Conservation (phyloP, 192 early-diverging fungal species). For the Podila epigama region DNA sequence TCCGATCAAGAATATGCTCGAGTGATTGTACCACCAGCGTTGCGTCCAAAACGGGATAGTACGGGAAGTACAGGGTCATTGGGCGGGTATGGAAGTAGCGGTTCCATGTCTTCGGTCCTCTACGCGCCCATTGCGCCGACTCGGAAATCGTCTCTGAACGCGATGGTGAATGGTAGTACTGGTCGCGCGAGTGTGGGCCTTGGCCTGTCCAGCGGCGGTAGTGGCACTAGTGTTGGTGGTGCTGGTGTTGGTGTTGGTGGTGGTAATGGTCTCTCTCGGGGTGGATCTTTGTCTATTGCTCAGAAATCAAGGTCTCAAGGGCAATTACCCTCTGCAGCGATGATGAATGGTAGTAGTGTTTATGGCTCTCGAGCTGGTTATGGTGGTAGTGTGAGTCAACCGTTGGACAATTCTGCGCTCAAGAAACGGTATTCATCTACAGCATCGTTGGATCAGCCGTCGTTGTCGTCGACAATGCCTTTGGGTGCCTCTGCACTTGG, state of each 20-base stretch:
- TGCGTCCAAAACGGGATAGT: slow-evolving; percentile 2
- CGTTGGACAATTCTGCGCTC: neutral
- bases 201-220: neutral
- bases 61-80: neutral
- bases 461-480: too few relatives aligned
- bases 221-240: neutral
- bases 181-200: neutral
- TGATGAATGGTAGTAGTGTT: neutral
- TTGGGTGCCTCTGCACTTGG: neutral
- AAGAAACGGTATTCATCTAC: neutral
- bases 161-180: neutral
- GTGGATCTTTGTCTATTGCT: neutral
- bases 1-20: slow-evolving; percentile 3
- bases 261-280: neutral
- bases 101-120: neutral
- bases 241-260: neutral
- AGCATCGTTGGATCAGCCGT: neutral
- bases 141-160: slow-evolving; percentile 3
- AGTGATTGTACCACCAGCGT: neutral
- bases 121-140: neutral
- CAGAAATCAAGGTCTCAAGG: neutral
- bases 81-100: neutral
- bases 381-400: neutral
- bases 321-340: neutral
- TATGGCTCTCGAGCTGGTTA: too few relatives aligned